A percentile compares a stretch with the other conserved stretches of the same genome.
phyloP scores from a whole-genome alignment of 2,329 filamentous ascomycete genomes.

The Capronia americana region DNA sequence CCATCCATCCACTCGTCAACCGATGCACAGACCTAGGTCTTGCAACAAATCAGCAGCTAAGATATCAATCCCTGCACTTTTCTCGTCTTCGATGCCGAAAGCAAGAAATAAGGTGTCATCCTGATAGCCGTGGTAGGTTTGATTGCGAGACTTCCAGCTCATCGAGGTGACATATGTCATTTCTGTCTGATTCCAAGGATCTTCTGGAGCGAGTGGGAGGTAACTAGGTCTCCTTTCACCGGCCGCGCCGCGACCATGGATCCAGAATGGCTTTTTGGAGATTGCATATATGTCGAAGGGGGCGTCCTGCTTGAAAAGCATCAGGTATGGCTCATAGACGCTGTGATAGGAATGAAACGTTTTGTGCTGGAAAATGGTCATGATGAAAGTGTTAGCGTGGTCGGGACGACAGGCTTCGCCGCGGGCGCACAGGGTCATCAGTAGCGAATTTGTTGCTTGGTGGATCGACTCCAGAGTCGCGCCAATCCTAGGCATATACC shows the following conservation, averaged over 20 bases:
- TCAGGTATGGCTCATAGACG: slow-evolving; percentile 38
- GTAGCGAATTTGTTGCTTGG: slow-evolving; percentile 66
- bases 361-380: slow-evolving; percentile 64
- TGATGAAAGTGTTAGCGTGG: slow-evolving; percentile 60
- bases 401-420: slow-evolving; percentile 54
- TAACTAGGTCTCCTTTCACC: slow-evolving; percentile 14
- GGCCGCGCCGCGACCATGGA: slow-evolving; percentile 54
- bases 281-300: slow-evolving; percentile 37
- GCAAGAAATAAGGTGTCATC: slow-evolving; percentile 63
- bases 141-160: slow-evolving; percentile 58
- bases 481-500: slow-evolving; percentile 52
- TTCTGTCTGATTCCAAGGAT: slow-evolving; percentile 50
- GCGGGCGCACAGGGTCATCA: slow-evolving; percentile 61
- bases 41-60: slow-evolving; percentile 57
- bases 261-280: slow-evolving; percentile 58
- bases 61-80: slow-evolving; percentile 59
- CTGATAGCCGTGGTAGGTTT: slow-evolving; percentile 62
- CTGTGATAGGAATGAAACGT: slow-evolving; percentile 55
- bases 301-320: slow-evolving; percentile 33
- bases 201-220: too few species aligned
- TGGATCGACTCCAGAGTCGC: slow-evolving; percentile 58
- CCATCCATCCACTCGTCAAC: background rate
- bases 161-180: slow-evolving; percentile 66
- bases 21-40: slow-evolving; percentile 42
- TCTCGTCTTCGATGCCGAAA: slow-evolving; percentile 64